Evolutionary conservation across 2,329 filamentous ascomycete species (phyloP).

Genomic region (Coniochaeta ligniaria): DNA sequence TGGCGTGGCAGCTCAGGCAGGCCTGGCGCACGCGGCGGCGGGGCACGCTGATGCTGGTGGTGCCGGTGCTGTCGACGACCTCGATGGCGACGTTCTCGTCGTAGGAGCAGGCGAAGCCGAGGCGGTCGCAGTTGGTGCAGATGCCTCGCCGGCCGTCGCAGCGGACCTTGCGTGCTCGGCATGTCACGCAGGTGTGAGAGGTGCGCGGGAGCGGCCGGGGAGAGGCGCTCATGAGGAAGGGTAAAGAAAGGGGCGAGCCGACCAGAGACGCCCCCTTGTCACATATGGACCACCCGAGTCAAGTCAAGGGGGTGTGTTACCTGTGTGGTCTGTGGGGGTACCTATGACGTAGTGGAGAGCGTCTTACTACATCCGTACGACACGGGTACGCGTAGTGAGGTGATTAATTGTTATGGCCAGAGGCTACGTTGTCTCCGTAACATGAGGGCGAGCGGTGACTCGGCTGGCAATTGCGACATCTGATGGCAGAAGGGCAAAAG

Average conservation of each 20-base stretch:
- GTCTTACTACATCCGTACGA: not conserved
- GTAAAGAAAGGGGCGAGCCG: not conserved
- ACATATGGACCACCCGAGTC: not conserved
- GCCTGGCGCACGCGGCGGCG: conserved; percentile 48
- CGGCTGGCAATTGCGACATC: not conserved
- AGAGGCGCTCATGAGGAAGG: not conserved
- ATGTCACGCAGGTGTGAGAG: conserved; percentile 45
- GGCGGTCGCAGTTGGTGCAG: conserved; percentile 51
- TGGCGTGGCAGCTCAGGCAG: conserved; percentile 49
- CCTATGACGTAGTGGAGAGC: not conserved
- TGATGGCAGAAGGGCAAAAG: not conserved
- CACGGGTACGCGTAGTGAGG: not conserved
- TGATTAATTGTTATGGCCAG: not conserved
- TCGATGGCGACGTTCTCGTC: conserved; percentile 32
- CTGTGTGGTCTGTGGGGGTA: not conserved
- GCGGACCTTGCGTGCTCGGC: conserved; percentile 49
- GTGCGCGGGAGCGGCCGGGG: conserved; percentile 26
- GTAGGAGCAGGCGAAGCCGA: conserved; percentile 51
- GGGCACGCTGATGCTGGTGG: conserved; percentile 37
- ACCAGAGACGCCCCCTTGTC: not conserved
- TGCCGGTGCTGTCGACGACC: conserved; percentile 22
- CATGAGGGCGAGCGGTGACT: not conserved
- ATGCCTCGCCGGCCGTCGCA: conserved; percentile 46
- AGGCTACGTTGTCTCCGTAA: not conserved
- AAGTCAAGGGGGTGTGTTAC: not conserved